These are phyloP conservation scores for Chlorella sp. DNA, from an alignment of 139 green algal species.

Conservation along the genomic window DNA sequence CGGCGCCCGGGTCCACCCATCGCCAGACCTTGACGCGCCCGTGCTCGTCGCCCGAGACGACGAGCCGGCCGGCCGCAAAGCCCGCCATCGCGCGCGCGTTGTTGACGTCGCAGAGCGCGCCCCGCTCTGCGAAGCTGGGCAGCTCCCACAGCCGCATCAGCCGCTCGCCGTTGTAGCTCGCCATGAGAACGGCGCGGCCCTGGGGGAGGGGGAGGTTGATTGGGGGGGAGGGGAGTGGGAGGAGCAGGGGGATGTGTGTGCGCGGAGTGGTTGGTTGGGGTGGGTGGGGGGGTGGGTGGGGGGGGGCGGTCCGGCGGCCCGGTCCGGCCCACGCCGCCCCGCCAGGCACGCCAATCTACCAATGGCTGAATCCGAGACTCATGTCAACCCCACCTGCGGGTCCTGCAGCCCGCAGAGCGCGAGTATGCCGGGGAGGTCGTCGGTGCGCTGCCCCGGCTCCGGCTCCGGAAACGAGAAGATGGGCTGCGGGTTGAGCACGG, in stretches of 20 bases:
- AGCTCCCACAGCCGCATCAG: slow-evolving; percentile 64
- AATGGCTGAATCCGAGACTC: too few relatives aligned
- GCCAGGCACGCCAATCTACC: too few relatives aligned
- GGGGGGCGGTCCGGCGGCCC: too few relatives aligned
- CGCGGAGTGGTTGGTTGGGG: too few relatives aligned
- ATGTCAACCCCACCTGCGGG: not conserved
- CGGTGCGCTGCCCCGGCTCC: slow-evolving; percentile 1
- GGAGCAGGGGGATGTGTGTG: not conserved
- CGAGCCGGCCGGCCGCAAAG: slow-evolving; percentile 32
- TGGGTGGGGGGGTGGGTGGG: too few relatives aligned
- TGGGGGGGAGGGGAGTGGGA: not conserved
- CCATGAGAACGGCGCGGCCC: slow-evolving; percentile 52
- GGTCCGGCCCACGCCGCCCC: too few relatives aligned
- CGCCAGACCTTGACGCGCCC: slow-evolving; percentile 71
- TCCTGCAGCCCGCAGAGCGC: slow-evolving; percentile 52
- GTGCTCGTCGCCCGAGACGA: slow-evolving; percentile 58
- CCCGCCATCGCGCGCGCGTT: slow-evolving; percentile 55
- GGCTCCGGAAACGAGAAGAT: slow-evolving; percentile 44
- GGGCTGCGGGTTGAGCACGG: slow-evolving; percentile 40
- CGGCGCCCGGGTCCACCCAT: too few relatives aligned
- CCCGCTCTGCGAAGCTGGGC: slow-evolving; percentile 62
- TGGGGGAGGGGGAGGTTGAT: not conserved
- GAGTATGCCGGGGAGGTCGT: slow-evolving; percentile 42
- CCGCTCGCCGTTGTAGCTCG: slow-evolving; percentile 59
- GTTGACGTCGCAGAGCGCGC: slow-evolving; percentile 44